Conservation (phyloP, 192 early-diverging fungal genomes). For the Coemansia sp. region DNA sequence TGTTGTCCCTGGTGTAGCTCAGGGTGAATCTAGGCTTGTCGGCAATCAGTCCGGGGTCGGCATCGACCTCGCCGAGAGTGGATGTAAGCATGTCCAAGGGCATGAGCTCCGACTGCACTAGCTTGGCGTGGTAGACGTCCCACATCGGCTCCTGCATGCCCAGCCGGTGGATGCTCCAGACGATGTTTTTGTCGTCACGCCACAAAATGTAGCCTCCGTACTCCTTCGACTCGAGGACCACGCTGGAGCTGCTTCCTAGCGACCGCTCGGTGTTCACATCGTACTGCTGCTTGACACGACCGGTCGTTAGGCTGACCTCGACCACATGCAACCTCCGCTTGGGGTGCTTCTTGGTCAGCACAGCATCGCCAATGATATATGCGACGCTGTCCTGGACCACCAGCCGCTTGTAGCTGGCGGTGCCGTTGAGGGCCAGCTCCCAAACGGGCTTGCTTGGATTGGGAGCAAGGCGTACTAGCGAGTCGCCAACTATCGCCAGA, state of each 20-base stretch:
- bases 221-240: conserved; percentile 40
- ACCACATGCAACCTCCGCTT: conserved; percentile 35
- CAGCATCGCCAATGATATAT: conserved; percentile 43
- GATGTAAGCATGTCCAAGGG: conserved; percentile 49
- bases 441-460: conserved; percentile 27
- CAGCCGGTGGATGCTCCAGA: conserved; percentile 47
- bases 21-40: conserved; percentile 31
- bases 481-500: conserved; percentile 41
- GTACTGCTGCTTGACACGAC: conserved; percentile 44
- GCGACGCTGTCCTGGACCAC: conserved; percentile 36
- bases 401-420: conserved; percentile 40
- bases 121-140: conserved; percentile 47
- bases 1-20: conserved; percentile 39
- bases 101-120: conserved; percentile 42
- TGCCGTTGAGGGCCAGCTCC: conserved; percentile 39
- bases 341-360: conserved; percentile 25
- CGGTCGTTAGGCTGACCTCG: conserved; percentile 37
- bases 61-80: conserved; percentile 41
- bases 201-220: conserved; percentile 57
- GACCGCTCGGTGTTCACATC: conserved; percentile 29
- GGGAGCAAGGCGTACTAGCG: conserved; percentile 35
- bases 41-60: conserved; percentile 25
- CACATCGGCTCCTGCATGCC: conserved; percentile 37
- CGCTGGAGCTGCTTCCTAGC: conserved; percentile 25
- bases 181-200: conserved; percentile 55